Evolutionary conservation across 257 asterid genomes (phyloP).

Genomic region (Phtheirospermum japonicum): DNA sequence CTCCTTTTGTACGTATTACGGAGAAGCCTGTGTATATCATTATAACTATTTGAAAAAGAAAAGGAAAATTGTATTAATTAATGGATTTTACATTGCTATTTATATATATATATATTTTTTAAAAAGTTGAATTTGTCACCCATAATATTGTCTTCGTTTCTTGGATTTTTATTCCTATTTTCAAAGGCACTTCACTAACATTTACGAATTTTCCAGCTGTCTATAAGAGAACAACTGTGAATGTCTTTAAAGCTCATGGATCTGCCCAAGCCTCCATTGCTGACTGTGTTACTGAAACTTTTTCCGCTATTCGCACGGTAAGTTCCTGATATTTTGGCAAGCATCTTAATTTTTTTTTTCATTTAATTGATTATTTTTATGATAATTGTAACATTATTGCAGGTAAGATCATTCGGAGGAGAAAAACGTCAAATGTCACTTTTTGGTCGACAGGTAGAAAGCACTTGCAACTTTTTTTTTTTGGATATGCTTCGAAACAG

Average conservation of each 20-base stretch:
- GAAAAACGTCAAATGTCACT: too few species aligned
- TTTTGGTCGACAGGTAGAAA: too few species aligned
- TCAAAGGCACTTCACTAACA: constrained; percentile 29
- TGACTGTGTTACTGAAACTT: constrained; percentile 78
- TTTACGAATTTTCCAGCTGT: constrained; percentile 49
- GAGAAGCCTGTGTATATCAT: too few species aligned
- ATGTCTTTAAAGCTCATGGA: constrained; percentile 91
- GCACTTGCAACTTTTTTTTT: too few species aligned
- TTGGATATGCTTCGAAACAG: too few species aligned
- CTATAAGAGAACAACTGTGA: constrained; percentile 88
- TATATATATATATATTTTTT: too few species aligned
- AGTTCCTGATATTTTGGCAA: constrained; percentile 33
- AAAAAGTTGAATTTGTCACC: too few species aligned
- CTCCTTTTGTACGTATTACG: too few species aligned
- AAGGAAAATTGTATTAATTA: too few species aligned
- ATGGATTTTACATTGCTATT: too few species aligned
- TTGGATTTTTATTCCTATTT: background rate
- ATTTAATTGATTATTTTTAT: constrained; percentile 18
- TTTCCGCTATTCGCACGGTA: constrained; percentile 95
- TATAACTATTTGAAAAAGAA: too few species aligned
- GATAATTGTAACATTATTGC: constrained; percentile 31
- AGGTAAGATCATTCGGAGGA: constrained; percentile 98
- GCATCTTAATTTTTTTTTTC: background rate
- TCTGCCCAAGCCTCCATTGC: constrained; percentile 86
- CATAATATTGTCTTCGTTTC: constrained; percentile 3